Evolutionary conservation across 495 filamentous ascomycete species (phyloP), one percentile per base, ranked within the genome.

Genomic region (Cercophora newfieldiana): DNA sequence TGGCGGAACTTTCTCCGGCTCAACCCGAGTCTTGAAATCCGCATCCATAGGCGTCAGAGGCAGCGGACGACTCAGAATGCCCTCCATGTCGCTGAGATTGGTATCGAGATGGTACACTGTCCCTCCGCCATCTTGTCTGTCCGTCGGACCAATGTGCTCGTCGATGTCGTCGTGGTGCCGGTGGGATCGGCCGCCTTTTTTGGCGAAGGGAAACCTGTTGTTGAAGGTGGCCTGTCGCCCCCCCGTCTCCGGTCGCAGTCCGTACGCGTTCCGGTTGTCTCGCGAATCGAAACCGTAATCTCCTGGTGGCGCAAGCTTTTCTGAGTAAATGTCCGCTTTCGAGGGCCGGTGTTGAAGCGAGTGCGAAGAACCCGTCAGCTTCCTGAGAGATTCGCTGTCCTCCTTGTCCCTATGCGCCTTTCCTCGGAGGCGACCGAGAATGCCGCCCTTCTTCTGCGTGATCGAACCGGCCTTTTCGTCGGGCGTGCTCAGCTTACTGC

Each of bases 41-140:
- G 81, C 79, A 44, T 87, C 83, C 66, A 90, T 86, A 4, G 89
- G 87, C 0, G 85, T 89, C 68, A 88, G 74, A 4, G 83, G 85
- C 25, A 80, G 82, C n/a, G 86, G 87, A 65, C 84, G 79, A 50
- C 84, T 86, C 48, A 97, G 78, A 63, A 97, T 96, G 26, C 90
- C 94, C 68, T 91, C 87, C 89, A 97, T 90, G 66, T 94, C 82
- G 10, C 82, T 81, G 19, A 97, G 83, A 74, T 97, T 88, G 4
- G 90, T 95, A 77, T 97, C 93, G 14, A 97, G 87, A 62, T 84
- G 82, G 74, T 86, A 96, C 61, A 80, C 59, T 72, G 78, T 70
- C 65, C 80, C 77, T 63, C 75, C 72, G 59, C 73, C 69, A 31
- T 80, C 76, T 24, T 79, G 77, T 64, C 71, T 79, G 59, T 81